phyloP scores from a whole-genome alignment of 257 asterid species.

The Solanum gandarillasii region DNA sequence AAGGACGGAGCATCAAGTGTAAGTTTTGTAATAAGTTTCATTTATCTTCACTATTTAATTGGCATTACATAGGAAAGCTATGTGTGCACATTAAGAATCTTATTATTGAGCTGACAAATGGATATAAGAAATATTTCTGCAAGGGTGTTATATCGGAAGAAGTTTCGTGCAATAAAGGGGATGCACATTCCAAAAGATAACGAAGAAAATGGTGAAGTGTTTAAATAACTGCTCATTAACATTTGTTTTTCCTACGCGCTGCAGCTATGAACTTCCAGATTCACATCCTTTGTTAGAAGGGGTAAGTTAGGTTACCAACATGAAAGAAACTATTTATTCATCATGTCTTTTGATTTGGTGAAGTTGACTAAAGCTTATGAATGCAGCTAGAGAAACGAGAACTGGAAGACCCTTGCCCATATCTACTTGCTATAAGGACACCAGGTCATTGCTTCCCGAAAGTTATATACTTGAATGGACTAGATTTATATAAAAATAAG shows the following conservation, averaged over 20 bases:
- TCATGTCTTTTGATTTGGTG: not conserved
- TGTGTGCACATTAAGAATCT: not conserved
- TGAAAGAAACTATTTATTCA: not conserved
- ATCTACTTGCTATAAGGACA: conserved; percentile 20
- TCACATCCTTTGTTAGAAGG: conserved; percentile 12
- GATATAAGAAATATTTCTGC: not conserved
- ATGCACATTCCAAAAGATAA: not conserved
- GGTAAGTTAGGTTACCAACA: conserved; percentile 1
- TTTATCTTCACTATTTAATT: not conserved
- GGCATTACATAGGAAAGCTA: not conserved
- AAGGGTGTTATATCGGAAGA: not conserved
- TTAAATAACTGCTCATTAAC: not conserved
- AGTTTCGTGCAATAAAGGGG: not conserved
- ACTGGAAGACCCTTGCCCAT: conserved; percentile 9
- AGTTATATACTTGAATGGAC: not conserved
- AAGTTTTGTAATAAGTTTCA: not conserved
- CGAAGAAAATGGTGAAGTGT: not conserved
- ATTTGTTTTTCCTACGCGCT: not conserved
- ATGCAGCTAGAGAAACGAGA: conserved; percentile 18
- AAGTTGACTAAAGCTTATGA: not conserved
- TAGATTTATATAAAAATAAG: not conserved
- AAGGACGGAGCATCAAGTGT: conserved; percentile 29
- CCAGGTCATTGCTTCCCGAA: conserved; percentile 5
- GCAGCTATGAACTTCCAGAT: conserved; percentile 24
- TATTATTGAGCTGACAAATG: not conserved